A percentile compares a stretch with the other conserved stretches of the same genome.
Conservation (phyloP, 1,284 basidiomycete species). For the Papiliotrema laurentii region DNA sequence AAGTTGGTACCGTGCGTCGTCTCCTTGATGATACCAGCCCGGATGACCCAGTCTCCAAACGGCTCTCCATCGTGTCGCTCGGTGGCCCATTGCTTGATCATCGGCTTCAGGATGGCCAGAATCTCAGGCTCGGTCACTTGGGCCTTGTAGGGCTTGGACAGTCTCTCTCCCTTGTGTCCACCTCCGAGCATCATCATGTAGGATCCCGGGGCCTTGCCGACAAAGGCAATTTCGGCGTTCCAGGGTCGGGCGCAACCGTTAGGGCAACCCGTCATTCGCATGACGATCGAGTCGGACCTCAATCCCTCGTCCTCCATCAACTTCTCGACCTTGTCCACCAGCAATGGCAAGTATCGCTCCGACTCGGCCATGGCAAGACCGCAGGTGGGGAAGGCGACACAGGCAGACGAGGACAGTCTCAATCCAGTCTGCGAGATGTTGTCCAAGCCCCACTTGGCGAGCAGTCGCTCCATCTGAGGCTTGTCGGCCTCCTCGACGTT, state of each 20-base stretch:
- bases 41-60: constrained; percentile 94
- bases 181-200: constrained; percentile 97
- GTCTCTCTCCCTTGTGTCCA: constrained; percentile 84
- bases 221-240: constrained; percentile 91
- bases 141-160: constrained; percentile 77
- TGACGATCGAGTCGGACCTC: constrained; percentile 87
- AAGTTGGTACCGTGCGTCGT: constrained; percentile 72
- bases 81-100: constrained; percentile 90
- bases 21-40: constrained; percentile 75
- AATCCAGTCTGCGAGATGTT: constrained; percentile 77
- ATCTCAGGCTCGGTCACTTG: constrained; percentile 92
- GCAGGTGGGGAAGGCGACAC: constrained; percentile 97
- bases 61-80: constrained; percentile 85
- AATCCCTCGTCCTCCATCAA: constrained; percentile 91
- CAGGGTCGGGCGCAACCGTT: constrained; percentile 95
- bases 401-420: constrained; percentile 82
- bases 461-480: constrained; percentile 68
- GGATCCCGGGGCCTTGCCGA: constrained; percentile 90
- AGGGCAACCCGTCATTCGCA: constrained; percentile 97
- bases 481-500: constrained; percentile 73
- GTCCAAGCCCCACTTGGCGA: constrained; percentile 87
- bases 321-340: constrained; percentile 92
- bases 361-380: constrained; percentile 94
- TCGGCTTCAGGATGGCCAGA: constrained; percentile 76
- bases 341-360: constrained; percentile 85